Base-by-base conservation (phyloP, 768 basidiomycete species). In the Lyophyllum shimeji region DNA sequence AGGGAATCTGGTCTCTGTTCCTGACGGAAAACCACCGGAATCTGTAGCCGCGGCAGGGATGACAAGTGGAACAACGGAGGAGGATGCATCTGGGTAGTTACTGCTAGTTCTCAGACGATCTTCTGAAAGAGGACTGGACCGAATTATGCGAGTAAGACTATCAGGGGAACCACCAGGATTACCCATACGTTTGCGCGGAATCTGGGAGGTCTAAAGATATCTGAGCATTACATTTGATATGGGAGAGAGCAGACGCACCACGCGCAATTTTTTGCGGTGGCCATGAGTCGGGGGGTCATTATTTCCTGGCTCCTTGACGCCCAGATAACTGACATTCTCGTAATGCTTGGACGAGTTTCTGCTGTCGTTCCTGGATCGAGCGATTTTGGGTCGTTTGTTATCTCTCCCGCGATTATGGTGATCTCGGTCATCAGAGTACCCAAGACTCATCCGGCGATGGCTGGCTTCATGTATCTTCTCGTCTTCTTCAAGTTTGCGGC, bases 401-500 rank as follows among this genome's bases (percentile, higher is more conserved):
- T 58, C 59, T 33, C 52, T 51, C 23, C 53, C 54, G 23, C 53
- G 50, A 33, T 52, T 49, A 37, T 50, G 52, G 46, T 46, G 13
- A 25, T 46, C 24, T 27, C 50, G 21, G 20, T 62, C 58, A 27
- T 56, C 53, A 25, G 44, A 50, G 45, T 21, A 29, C 4, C 12
- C 50, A 15, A 55, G 15, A 37, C 49, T 55, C 46, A 53, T 42
- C 42, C 55, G 52, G 52, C 49, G 54, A 5, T 53, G 49, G 27
- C 42, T 54, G 8, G 51, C 18, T 11, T 40, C 46, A 18, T 29
- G 51, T 12, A 27, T 53, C 20, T n/a, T 63, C 59, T 55, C 54
- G 48, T 67, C 65, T 23, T 57, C 57, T 58, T 69, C 68, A 21
- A 64, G 59, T 55, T 71, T 66, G 53, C 68, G 65, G n/a, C 63